Evolutionary conservation across 1,284 basidiomycete genomes (phyloP), one percentile per base, ranked within the genome.

Genomic region (Leccinum glutinopallens): DNA sequence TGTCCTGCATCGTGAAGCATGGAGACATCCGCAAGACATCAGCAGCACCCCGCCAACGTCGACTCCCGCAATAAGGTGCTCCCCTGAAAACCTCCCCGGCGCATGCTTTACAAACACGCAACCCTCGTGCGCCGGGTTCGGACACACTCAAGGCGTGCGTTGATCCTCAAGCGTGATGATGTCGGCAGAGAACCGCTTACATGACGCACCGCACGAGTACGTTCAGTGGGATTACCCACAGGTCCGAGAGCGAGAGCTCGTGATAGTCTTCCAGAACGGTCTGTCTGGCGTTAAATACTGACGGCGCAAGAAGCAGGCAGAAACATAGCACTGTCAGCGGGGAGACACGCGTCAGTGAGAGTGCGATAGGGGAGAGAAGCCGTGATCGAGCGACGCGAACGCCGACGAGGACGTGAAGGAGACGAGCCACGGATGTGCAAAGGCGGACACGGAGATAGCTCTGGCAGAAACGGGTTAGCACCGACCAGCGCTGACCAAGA

Each of bases 381-480:
- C 70, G 3, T 65, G 59, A 19, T 69, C 65, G 33, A 63, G 17
- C 72, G 73, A 15, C 65, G 15, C 5, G 72, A 70, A 5, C 61
- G 64, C 2, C 63, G 60, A 6, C 29, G 37, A 7, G 61, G 17
- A 4, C 58, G 49, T 5, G 63, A 63, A 2, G 37, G 19, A 58
- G 33, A 17, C 5, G 25, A 10, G 9, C 10, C 53, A 29, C 9
- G 15, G 17, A 9, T 29, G 15, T 9, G 15, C 53, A 6, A 54
- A 17, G 53, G 32, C 12, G 25, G 53, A 54, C 15, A 17, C 7
- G 12, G 58, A 17, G 1, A 63, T 5, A 80, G 79, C 3, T 79
- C 79, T 17, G 68, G 62, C 7, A 85, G 66, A 73, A 89, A 90
- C 0, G 82, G 86, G 66, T 92, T 19, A 0, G 84, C 84, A 41